Evolutionary conservation across 805 yeast species (phyloP), one percentile per base, ranked within the genome.

Genomic region (Kuraishia borneana): DNA sequence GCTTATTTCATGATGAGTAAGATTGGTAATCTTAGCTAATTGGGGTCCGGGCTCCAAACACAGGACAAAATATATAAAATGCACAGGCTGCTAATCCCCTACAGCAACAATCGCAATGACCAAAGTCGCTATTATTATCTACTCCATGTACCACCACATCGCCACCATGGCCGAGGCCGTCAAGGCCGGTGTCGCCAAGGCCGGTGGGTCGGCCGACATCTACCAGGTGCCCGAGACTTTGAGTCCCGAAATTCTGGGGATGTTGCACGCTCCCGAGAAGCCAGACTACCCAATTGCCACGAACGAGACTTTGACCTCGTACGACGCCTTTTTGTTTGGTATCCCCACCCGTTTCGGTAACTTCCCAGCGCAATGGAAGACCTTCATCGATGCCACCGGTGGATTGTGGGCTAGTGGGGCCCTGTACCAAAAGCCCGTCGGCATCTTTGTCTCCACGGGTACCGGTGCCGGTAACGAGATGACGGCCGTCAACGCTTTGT

Each of bases 391-490:
- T 50, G 56, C 74, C 37, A 77, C 88, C 30, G 92, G 92, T 52
- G 76, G 76, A 22, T 63, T 80, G 46, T 84, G 95, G 94, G 84
- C 80, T 32, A 34, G 52, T 14, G 89, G 92, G 51, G 72, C 75
- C 20, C 63, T 82, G 42, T 62, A 68, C 53, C 88, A 87, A 45
- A 83, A 83, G 61, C 74, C 73, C 40, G 84, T 74, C 26, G 85
- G 82, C 48, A 50, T 77, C 46, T 84, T 84, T 52, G 74, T 72
- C 37, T 70, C 83, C 35, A 77, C 87, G 27, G 84, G 87, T 50
- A 63, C 84, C 36, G 88, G 89, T 48, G 92, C 94, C 49, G 94
- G 94, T 52, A 85, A 78, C 57, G 95, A 84, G 61, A 54, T 66
- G 31, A 80, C 94, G 16, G 61, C 72, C 42, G 65, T 76, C 43